Conservation (phyloP, 2,329 filamentous ascomycete species). For the Pyrenophora teres region DNA sequence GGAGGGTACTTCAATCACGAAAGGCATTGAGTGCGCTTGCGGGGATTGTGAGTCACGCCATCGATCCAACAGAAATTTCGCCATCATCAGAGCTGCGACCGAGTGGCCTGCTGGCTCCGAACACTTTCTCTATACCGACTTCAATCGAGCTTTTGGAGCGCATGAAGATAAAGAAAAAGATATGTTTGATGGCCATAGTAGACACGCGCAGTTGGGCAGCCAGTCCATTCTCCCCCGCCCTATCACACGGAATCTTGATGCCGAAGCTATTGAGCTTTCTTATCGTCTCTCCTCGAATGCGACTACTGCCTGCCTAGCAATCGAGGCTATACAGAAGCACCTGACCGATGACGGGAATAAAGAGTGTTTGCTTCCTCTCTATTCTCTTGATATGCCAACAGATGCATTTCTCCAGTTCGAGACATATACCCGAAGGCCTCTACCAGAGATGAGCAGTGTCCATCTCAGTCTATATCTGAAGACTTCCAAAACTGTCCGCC, state of each 20-base stretch:
- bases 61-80: slow-evolving; percentile 26
- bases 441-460: neutral
- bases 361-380: slow-evolving; percentile 32
- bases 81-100: slow-evolving; percentile 37
- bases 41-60: slow-evolving; percentile 26
- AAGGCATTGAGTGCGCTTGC: slow-evolving; percentile 42
- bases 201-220: slow-evolving; percentile 39
- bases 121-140: slow-evolving; percentile 48
- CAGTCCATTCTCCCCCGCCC: slow-evolving; percentile 42
- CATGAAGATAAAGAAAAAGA: slow-evolving; percentile 19
- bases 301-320: slow-evolving; percentile 21
- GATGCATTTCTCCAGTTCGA: slow-evolving; percentile 28
- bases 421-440: slow-evolving; percentile 14
- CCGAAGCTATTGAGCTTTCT: slow-evolving; percentile 8
- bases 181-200: slow-evolving; percentile 19
- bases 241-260: neutral
- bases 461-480: slow-evolving; percentile 24
- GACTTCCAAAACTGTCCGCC: slow-evolving; percentile 4
- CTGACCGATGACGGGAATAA: neutral
- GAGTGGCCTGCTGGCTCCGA: slow-evolving; percentile 42
- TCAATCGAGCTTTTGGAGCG: slow-evolving; percentile 37
- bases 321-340: slow-evolving; percentile 10
- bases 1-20: slow-evolving; percentile 38
- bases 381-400: slow-evolving; percentile 42
- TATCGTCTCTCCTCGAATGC: slow-evolving; percentile 19